Evolutionary conservation across 2,329 filamentous ascomycete species (phyloP).

Genomic region (Colletotrichum tanaceti): DNA sequence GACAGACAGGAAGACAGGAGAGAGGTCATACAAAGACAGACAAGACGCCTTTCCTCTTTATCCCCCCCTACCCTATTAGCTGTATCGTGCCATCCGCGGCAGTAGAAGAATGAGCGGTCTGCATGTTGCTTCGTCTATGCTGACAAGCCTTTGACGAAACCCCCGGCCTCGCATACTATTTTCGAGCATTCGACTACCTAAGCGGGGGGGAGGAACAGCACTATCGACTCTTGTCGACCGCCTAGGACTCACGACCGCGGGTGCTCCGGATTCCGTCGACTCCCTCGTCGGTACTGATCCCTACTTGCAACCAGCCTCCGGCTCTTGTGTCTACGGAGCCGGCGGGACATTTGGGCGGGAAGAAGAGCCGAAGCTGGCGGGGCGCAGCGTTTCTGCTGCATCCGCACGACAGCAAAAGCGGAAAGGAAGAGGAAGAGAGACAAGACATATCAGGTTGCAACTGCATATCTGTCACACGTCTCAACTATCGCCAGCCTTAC

Average conservation of each 20-base stretch:
- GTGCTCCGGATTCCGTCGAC: no score
- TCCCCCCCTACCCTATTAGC: no score
- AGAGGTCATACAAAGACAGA: neutral
- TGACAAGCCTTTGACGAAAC: neutral
- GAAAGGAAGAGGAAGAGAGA: no score
- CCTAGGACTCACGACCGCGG: slow-evolving; percentile 8
- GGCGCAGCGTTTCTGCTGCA: slow-evolving; percentile 26
- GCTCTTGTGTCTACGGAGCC: neutral
- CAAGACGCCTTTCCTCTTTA: no score
- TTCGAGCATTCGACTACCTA: neutral
- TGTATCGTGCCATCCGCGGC: slow-evolving; percentile 5
- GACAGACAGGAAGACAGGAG: neutral
- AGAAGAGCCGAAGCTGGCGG: neutral
- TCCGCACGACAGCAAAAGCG: slow-evolving; percentile 2
- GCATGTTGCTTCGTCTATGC: neutral
- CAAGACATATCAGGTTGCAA: neutral
- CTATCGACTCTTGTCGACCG: neutral
- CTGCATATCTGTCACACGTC: neutral
- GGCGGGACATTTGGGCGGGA: neutral
- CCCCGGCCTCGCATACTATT: neutral
- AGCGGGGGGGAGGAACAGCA: neutral
- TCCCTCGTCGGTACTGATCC: neutral
- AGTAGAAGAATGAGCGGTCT: slow-evolving; percentile 4
- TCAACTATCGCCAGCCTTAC: neutral
- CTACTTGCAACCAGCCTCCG: no score